These are phyloP conservation scores for Cornus suecica DNA, from an alignment of 148 eudicot species.

Conservation along the genomic window DNA sequence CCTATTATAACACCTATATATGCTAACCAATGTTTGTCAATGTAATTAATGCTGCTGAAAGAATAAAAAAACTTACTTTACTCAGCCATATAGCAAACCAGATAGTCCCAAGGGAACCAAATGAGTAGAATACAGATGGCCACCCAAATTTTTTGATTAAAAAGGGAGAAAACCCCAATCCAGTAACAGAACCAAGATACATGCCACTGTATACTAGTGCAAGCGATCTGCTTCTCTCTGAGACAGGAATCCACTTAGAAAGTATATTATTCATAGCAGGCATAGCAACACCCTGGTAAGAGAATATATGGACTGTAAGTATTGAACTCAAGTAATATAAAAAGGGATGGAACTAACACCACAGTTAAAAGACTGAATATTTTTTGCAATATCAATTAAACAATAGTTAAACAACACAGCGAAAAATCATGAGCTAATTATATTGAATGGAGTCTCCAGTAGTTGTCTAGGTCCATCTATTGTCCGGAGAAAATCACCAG, in stretches of 20 bases:
- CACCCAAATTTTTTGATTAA: constrained; percentile 87
- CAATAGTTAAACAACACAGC: neutral
- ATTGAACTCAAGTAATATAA: neutral
- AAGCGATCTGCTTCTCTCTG: constrained; percentile 97
- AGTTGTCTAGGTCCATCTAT: neutral
- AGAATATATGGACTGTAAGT: constrained; percentile 16
- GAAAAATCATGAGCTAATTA: neutral
- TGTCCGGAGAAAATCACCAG: neutral
- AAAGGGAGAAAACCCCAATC: constrained; percentile 83
- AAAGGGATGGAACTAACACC: neutral
- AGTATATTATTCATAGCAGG: constrained; percentile 98
- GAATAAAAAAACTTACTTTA: constrained; percentile 47
- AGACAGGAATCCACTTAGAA: constrained; percentile 95
- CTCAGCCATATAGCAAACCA: constrained; percentile 92
- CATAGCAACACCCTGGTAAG: constrained; percentile 94
- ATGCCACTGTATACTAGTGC: constrained; percentile 96
- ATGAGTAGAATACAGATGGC: constrained; percentile 93
- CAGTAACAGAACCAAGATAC: constrained; percentile 98
- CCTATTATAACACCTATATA: neutral
- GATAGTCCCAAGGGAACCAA: constrained; percentile 91
- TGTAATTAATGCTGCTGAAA: constrained; percentile 3
- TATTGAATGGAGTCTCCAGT: neutral
- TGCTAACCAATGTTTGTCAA: neutral
- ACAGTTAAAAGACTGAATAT: neutral
- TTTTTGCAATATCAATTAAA: neutral